These are phyloP conservation scores for Colletotrichum gigasporum DNA, from an alignment of 2,329 filamentous ascomycete genomes.

Conservation along the genomic window DNA sequence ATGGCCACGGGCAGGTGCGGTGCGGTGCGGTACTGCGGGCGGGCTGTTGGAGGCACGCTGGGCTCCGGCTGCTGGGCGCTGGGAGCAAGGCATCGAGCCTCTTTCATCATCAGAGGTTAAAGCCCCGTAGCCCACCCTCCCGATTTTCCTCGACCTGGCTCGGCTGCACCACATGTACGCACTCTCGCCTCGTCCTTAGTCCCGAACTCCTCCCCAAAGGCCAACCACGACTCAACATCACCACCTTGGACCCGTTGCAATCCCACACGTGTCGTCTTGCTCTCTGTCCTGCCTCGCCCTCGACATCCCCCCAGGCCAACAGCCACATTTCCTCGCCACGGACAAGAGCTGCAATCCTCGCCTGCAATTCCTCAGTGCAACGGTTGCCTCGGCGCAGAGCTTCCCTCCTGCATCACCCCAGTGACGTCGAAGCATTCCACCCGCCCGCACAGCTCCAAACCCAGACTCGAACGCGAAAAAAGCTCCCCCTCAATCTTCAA, in stretches of 20 bases:
- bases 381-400: constrained; percentile 16
- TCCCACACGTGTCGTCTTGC: constrained; percentile 19
- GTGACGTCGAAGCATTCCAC: constrained; percentile 32
- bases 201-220: background rate
- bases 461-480: constrained; percentile 14
- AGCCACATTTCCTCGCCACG: background rate
- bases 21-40: too few relatives aligned
- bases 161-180: too few relatives aligned
- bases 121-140: constrained; percentile 33
- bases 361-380: constrained; percentile 8
- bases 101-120: constrained; percentile 34
- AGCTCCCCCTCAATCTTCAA: constrained; percentile 5
- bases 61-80: too few relatives aligned
- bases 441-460: constrained; percentile 16
- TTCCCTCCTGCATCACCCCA: constrained; percentile 26
- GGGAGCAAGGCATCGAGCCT: constrained; percentile 25
- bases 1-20: too few relatives aligned
- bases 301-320: background rate
- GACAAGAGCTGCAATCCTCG: background rate
- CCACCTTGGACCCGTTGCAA: constrained; percentile 3
- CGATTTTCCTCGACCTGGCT: constrained; percentile 27
- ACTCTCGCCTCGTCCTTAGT: background rate
- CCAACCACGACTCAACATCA: constrained; percentile 14
- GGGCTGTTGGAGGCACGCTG: too few relatives aligned
- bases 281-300: background rate